Conservation (phyloP, 139 green algal species). For the Coelastrella sp. region DNA sequence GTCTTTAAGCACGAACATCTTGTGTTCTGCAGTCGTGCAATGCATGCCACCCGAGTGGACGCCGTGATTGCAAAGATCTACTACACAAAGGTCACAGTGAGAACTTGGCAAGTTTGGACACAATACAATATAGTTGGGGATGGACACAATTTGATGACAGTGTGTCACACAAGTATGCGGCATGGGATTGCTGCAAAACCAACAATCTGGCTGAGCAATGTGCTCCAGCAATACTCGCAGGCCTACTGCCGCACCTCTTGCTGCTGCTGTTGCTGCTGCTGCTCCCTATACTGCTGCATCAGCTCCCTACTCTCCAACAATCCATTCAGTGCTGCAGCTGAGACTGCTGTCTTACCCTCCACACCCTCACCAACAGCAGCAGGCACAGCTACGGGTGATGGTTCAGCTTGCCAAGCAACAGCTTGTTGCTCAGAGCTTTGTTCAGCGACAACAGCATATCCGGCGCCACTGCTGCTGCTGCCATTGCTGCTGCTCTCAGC, state of each 20-base stretch:
- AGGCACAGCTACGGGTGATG: background rate
- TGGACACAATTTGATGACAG: no score
- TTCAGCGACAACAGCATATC: slow-evolving; percentile 38
- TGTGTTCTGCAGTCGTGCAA: no score
- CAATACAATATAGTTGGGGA: no score
- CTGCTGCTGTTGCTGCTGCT: slow-evolving; percentile 20
- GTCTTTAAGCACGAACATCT: no score
- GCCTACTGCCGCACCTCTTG: background rate
- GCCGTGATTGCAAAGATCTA: no score
- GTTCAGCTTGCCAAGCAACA: slow-evolving; percentile 23
- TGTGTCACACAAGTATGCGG: no score
- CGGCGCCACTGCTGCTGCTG: background rate
- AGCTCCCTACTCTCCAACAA: slow-evolving; percentile 11
- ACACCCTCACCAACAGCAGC: background rate
- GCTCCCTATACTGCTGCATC: slow-evolving; percentile 37
- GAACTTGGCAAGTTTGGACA: no score
- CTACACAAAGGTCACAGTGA: no score
- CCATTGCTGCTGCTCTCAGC: slow-evolving; percentile 8
- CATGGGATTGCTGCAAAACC: no score
- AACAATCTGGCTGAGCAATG: no score
- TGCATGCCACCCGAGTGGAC: no score
- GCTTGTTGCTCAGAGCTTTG: background rate
- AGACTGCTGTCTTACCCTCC: background rate
- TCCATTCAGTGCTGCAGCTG: slow-evolving; percentile 4
- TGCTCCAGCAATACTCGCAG: no score